These are phyloP conservation scores for Eryngium alpinum DNA, from an alignment of 140 eudicot genomes.

Conservation along the genomic window DNA sequence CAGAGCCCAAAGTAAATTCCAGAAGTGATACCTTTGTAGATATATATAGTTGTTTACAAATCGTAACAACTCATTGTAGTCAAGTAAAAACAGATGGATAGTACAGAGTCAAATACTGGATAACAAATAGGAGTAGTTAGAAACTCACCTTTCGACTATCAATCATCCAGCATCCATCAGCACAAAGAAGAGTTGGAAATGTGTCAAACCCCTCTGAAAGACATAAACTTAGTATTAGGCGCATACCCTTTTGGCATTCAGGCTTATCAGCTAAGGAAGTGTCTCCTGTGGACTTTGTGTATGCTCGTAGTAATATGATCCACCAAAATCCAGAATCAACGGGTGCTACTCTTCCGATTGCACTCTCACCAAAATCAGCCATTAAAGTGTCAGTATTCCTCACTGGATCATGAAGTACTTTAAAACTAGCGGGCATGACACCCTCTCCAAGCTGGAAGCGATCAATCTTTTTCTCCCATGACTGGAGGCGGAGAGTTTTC, in stretches of 20 bases:
- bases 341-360: constrained; percentile 91
- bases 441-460: constrained; percentile 87
- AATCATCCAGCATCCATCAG: constrained; percentile 91
- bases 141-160: constrained; percentile 88
- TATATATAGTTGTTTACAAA: neutral
- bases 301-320: constrained; percentile 84
- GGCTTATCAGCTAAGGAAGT: constrained; percentile 78
- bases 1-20: neutral
- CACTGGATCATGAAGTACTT: constrained; percentile 81
- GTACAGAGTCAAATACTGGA: neutral
- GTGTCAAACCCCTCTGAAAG: constrained; percentile 96
- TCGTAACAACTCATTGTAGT: neutral
- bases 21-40: neutral
- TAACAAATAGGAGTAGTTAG: neutral
- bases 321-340: constrained; percentile 97
- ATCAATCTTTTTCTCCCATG: constrained; percentile 89
- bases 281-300: constrained; percentile 87
- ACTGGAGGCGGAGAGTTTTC: constrained; percentile 81
- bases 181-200: constrained; percentile 91
- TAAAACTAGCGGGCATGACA: constrained; percentile 97
- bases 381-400: constrained; percentile 70
- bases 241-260: constrained; percentile 92
- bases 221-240: constrained; percentile 77
- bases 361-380: constrained; percentile 94
- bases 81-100: neutral